Base-by-base conservation (phyloP, 2,329 filamentous ascomycete genomes). In the Pestalotiopsis sp. region DNA sequence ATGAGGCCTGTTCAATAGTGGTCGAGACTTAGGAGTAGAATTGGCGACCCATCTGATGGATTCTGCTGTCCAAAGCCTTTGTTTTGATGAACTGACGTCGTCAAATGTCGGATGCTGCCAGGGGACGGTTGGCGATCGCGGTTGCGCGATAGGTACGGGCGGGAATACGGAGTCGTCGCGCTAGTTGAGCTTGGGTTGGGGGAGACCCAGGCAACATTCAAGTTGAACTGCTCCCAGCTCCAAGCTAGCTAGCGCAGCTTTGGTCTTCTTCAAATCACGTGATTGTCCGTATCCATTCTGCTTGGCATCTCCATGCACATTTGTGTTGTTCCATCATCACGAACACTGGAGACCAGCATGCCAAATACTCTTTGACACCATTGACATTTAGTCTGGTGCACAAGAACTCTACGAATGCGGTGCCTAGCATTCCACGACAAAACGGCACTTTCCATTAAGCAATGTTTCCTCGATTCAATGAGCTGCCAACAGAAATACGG, bases 51-150 rank as follows among this genome's bases (percentile, higher is more conserved):
- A 23, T 27, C 23, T 27, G 57, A 59, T 59, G 9, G 12, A 27
- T 27, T 59, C 25, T 17, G 20, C 11, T 13, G 17, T 59, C 17
- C 6, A 13, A 27, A n/a, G 9, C 14, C 11, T 4, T 23, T 59
- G 57, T 59, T 59, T 59, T 59, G 57, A 59, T 59, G 57, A 23
- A 36, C 27, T n/a, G 57, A 27, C 27, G 57, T 59, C 57, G 23
- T 59, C 27, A 36, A 59, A 36, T 27, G 12, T 36, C 57, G 27
- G 57, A 27, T 59, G 57, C 57, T 59, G 57, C 57, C 57, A 59
- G 57, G 57, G 57, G 57, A 59, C 57, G 57, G 57, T 59, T 59
- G 27, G 57, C 57, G 57, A 59, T 59, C 57, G 27, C 57, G 23
- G 27, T 59, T 23, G 27, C 45, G 45, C 57, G 57, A 27, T 59